These are phyloP conservation scores for Tulasnella sp. DNA, from an alignment of 768 basidiomycete genomes.

Conservation along the genomic window DNA sequence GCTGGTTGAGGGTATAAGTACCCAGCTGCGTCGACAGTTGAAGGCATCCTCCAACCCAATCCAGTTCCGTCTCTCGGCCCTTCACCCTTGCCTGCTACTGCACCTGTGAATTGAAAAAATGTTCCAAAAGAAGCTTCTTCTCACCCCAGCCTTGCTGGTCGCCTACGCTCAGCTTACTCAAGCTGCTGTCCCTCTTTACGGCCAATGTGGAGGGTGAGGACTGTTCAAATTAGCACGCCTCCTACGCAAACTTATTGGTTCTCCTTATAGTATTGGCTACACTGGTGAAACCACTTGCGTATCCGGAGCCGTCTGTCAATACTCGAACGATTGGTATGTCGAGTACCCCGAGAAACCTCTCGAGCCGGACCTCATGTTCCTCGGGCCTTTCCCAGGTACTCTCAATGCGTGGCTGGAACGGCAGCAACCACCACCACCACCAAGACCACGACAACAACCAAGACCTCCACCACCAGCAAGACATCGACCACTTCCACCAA, in stretches of 20 bases:
- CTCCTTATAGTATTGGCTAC: not conserved
- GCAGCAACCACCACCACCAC: not conserved
- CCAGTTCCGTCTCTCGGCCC: not conserved
- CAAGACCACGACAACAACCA: not conserved
- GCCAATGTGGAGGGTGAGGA: not conserved
- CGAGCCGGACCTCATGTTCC: not conserved
- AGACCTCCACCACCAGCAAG: not conserved
- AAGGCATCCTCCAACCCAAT: not conserved
- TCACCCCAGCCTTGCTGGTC: not conserved
- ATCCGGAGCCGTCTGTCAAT: slow-evolving; percentile 2
- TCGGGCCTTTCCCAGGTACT: not conserved
- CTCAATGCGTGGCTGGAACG: not conserved
- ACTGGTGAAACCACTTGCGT: not conserved
- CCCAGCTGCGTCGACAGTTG: not conserved
- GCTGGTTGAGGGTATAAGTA: not conserved
- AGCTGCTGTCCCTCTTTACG: not conserved
- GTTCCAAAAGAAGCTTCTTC: not conserved
- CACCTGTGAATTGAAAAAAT: not conserved
- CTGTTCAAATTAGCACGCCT: not conserved
- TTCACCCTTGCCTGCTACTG: not conserved
- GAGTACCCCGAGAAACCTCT: not conserved
- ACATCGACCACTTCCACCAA: not conserved
- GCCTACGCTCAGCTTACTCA: not conserved
- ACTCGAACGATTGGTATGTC: not conserved
- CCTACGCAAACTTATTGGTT: not conserved